Conservation (phyloP, 345 rosid species). For the Punica granatum region DNA sequence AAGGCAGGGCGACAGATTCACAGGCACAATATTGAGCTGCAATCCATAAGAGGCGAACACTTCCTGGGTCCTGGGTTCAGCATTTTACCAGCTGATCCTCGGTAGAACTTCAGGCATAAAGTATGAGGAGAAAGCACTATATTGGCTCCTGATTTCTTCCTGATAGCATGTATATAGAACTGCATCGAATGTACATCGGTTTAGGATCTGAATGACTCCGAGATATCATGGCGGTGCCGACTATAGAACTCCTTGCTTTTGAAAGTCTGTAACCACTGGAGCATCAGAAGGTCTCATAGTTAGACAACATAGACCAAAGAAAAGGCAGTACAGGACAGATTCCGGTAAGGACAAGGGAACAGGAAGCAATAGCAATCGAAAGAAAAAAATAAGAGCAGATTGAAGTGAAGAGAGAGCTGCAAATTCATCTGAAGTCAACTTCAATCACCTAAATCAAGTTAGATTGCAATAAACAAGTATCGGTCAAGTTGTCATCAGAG, state of each 20-base stretch:
- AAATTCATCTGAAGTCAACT: not conserved
- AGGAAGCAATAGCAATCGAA: not conserved
- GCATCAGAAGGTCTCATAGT: conserved; percentile 7
- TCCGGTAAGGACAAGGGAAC: not conserved
- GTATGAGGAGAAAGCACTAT: not conserved
- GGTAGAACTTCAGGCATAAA: not conserved
- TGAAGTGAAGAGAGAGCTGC: not conserved
- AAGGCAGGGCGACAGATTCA: not conserved
- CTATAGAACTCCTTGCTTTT: conserved; percentile 17
- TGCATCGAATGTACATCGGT: not conserved
- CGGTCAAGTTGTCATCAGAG: not conserved
- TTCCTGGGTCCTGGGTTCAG: not conserved
- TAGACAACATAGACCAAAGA: not conserved
- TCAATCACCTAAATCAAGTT: not conserved
- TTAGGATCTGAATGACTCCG: not conserved
- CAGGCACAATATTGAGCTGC: not conserved
- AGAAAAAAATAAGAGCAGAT: not conserved
- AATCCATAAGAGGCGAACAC: not conserved
- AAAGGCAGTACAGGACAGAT: not conserved
- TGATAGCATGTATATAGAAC: not conserved
- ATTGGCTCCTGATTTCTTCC: not conserved
- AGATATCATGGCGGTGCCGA: not conserved
- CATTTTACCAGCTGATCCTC: not conserved
- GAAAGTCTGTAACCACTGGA: conserved; percentile 31
- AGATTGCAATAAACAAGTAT: not conserved